Evolutionary conservation across 257 asterid species (phyloP), one percentile per base, ranked within the genome.

Genomic region (Anisodus tanguticus): DNA sequence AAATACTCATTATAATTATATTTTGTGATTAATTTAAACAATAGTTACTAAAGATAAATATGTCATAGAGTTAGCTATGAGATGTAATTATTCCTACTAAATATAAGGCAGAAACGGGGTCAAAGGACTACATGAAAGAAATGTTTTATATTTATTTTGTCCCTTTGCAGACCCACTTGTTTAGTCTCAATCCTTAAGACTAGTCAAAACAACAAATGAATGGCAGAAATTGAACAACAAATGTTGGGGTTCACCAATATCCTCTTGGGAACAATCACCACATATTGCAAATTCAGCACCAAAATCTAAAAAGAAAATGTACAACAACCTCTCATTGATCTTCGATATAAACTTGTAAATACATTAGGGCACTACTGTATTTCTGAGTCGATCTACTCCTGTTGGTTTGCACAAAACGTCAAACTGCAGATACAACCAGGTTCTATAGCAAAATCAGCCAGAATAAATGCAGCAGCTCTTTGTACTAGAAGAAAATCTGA

Each of bases 241-340:
- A 16, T 69, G 8, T 8, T 69, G 54, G 76, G 76, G 76, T 67
- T 67, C 76, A 67, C 76, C 76, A 37, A 67, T 37, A 37, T 68
- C 76, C 26, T 22, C 76, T 39, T 15, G 37, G 26, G 22, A 68
- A 68, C 26, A 45, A 72, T 77, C 82, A 53, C 66, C 82, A 53
- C 64, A 77, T 31, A 26, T 53, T 54, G 82, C 82, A 77, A 53
- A 49, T 26, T 26, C 64, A 26, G 64, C 45, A 76, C 47, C 17
- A 53, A 51, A 77, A 77, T 77, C 81, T 31, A 31, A 77, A 66
- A 3, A 76, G 4, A 13, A 76, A 31, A 53, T 77, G 63, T 77
- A 19, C 19, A 47, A 12, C 26, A 77, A 53, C 81, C 47, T 26
- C 26, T 37, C 81, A 0, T 26, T 26, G 3, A 74, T 74, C 43